A percentile compares a stretch with the other conserved stretches of the same genome.
phyloP scores from a whole-genome alignment of 352 stramenopile species.

The Phytophthora gonapodyides region DNA sequence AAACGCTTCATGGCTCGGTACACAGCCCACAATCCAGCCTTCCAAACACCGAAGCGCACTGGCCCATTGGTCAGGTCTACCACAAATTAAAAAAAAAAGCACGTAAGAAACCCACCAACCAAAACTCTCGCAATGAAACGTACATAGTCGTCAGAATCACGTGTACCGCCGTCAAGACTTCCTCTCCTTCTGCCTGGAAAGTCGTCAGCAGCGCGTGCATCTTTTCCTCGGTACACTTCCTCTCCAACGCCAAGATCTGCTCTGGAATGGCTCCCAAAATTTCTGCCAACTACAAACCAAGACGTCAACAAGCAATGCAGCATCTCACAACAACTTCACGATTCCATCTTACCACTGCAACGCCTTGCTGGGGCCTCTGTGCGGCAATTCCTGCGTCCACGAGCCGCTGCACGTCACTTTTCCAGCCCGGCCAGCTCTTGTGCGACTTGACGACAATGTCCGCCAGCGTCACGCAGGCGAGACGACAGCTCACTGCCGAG shows the following conservation, averaged over 20 bases:
- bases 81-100: not conserved
- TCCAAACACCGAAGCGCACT: conserved; percentile 66
- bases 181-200: conserved; percentile 46
- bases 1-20: conserved; percentile 52
- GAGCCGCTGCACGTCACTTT: conserved; percentile 50
- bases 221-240: conserved; percentile 30
- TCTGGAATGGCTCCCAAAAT: conserved; percentile 53
- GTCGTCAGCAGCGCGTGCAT: conserved; percentile 31
- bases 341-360: conserved; percentile 36
- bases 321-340: not conserved
- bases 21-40: conserved; percentile 64
- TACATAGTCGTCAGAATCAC: conserved; percentile 54
- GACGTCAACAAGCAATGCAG: not conserved
- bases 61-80: conserved; percentile 42
- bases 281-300: conserved; percentile 43
- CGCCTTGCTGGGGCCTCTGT: conserved; percentile 36
- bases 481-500: conserved; percentile 41
- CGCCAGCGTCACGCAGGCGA: conserved; percentile 54
- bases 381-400: conserved; percentile 43
- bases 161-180: conserved; percentile 49
- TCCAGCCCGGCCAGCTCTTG: conserved; percentile 50
- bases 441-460: conserved; percentile 56
- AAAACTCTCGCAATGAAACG: conserved; percentile 1
- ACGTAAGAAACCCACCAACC: conserved; percentile 2
- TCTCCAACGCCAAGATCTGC: conserved; percentile 42